A percentile compares a stretch with the other conserved stretches of the same genome.
phyloP scores from a whole-genome alignment of 306 rosid species.

The Albizia julibrissin region DNA sequence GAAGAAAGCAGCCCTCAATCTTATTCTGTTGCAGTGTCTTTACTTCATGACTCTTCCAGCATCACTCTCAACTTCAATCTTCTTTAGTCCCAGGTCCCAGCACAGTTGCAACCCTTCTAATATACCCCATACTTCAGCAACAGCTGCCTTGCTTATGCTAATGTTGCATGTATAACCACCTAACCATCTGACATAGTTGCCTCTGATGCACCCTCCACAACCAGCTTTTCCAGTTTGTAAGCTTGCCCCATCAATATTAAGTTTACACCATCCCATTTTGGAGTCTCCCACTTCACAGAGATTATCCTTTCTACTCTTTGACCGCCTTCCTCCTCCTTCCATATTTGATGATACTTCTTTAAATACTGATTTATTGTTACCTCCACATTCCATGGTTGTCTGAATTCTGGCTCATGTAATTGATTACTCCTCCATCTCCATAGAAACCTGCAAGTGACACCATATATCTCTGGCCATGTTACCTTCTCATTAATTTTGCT shows the following conservation, averaged over 20 bases:
- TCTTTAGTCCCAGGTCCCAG: not conserved
- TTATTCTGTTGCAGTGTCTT: not conserved
- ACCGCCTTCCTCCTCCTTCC: not conserved
- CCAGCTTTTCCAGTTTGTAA: not conserved
- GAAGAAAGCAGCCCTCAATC: not conserved
- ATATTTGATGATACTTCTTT: not conserved
- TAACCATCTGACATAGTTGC: not conserved
- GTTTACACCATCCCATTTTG: not conserved
- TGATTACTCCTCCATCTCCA: not conserved
- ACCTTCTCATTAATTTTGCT: not conserved
- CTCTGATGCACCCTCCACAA: not conserved
- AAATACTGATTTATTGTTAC: not conserved
- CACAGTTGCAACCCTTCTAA: not conserved
- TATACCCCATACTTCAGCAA: not conserved
- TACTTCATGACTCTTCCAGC: not conserved
- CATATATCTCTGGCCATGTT: not conserved
- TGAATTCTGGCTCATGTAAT: not conserved
- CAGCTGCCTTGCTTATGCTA: not conserved
- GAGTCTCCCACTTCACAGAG: not conserved
- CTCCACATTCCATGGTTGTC: not conserved
- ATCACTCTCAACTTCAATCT: not conserved
- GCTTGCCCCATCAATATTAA: not conserved
- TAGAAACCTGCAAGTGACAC: not conserved
- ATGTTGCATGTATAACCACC: not conserved
- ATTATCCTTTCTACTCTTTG: not conserved